Percentiles rank a stretch among this genome's conserved stretches.
Evolutionary conservation across 75 land plant genomes (phyloP).

Genomic region (Ceratopteris richardii): DNA sequence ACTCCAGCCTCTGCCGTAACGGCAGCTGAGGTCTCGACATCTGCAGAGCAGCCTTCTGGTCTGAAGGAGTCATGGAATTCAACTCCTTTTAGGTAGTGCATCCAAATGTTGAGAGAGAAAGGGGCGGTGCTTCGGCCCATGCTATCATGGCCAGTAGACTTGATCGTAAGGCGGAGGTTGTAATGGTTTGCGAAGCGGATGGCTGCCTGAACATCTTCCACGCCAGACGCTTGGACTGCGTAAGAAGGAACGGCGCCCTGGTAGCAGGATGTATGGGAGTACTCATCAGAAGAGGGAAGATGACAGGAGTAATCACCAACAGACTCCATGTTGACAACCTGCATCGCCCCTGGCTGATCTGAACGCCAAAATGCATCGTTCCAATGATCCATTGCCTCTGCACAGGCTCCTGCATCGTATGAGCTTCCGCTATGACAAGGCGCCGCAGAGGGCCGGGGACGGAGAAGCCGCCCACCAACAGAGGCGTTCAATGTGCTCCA

Average conservation of each 20-base stretch:
- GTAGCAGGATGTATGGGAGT: constrained; percentile 4
- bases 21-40: constrained; percentile 6
- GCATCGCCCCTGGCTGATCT: constrained; percentile 17
- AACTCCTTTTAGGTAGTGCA: constrained; percentile 11
- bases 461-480: not conserved
- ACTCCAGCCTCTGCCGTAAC: constrained; percentile 15
- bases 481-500: constrained; percentile 19
- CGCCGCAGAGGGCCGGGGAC: not conserved
- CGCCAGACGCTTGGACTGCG: constrained; percentile 9
- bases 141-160: constrained; percentile 24
- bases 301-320: no score
- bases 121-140: constrained; percentile 20
- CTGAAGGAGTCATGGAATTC: constrained; percentile 13
- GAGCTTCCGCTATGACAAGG: not conserved
- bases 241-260: constrained; percentile 23
- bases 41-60: not conserved
- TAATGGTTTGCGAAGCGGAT: constrained; percentile 13
- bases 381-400: not conserved
- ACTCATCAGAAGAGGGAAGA: no score
- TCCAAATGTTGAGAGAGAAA: constrained; percentile 17
- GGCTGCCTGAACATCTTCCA: constrained; percentile 7
- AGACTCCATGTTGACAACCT: constrained; percentile 13
- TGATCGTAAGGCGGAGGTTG: constrained; percentile 16
- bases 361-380: constrained; percentile 6
- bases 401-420: not conserved